Evolutionary conservation across 257 asterid genomes (phyloP), one percentile per base, ranked within the genome.

Genomic region (Solanum dulcamara): DNA sequence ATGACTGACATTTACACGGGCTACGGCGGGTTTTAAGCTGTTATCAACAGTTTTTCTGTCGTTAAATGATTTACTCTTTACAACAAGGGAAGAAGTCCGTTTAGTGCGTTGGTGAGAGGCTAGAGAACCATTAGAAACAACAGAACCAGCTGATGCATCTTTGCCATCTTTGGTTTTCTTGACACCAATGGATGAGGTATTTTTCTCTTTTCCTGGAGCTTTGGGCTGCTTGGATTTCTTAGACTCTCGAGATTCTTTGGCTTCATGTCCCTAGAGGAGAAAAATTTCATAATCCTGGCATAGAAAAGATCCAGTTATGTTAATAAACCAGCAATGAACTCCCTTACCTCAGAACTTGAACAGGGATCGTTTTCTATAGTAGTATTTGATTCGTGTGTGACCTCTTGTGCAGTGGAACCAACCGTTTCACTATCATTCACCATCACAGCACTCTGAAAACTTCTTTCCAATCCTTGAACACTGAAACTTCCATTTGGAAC

Each of bases 51-150:
- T 83, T 48, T 81, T 86, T 80, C 80, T 68, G 28, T 81, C 88
- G 14, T 85, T 87, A 46, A 67, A 64, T 71, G 90, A 90, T 81
- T 83, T 90, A 84, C 88, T 82, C 88, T 88, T 90, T 26, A 70
- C 79, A 74, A 60, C 84, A 13, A 83, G 70, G 10, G 85, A 81
- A 71, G 46, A 59, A 15, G 85, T n/a, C 66, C 60, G 87, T 60
- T 84, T 85, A 37, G 84, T 18, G 35, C 13, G 85, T 60, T 89
- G 80, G 12, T 86, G 85, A 22, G 68, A 79, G 59, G 84, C 84
- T 37, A 42, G 48, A 20, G 88, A 77, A 14, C 91, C 90, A 84
- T 88, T 88, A 20, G 91, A 79, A 84, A 75, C 81, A 55, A 80
- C 85, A 18, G 88, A 50, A 80, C 81, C 50, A 55, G 80, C 42